phyloP scores from a whole-genome alignment of 371 early-diverging fungal species.

The Catenaria anguillulae region DNA sequence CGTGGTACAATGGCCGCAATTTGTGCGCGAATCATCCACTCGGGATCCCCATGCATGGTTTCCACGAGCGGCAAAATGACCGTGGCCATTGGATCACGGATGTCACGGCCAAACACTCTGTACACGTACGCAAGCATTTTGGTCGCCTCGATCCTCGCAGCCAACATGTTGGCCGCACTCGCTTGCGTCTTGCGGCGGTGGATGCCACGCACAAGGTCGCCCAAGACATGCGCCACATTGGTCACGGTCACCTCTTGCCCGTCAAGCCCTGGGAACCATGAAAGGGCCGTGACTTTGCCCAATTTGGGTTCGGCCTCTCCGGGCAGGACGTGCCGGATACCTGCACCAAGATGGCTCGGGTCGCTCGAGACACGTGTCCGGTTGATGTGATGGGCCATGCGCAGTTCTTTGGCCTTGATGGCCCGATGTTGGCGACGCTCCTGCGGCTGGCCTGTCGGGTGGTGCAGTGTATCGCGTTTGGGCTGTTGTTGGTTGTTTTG shows the following conservation, averaged over 20 bases:
- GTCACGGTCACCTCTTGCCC: constrained; percentile 15
- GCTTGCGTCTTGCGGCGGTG: constrained; percentile 18
- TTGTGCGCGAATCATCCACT: constrained; percentile 6
- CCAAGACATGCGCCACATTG: constrained; percentile 19
- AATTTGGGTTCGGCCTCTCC: no score
- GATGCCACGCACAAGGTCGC: constrained; percentile 16
- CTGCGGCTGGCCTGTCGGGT: no score
- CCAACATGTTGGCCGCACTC: constrained; percentile 21
- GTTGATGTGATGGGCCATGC: no score
- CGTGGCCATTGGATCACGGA: not conserved
- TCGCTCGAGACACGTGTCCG: no score
- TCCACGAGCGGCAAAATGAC: constrained; percentile 2
- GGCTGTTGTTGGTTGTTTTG: no score
- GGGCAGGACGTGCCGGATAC: no score
- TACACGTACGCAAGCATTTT: constrained; percentile 21
- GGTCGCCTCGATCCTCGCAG: constrained; percentile 23
- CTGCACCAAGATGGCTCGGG: no score
- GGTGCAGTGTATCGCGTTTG: no score
- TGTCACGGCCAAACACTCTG: constrained; percentile 14
- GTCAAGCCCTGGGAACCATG: constrained; percentile 8
- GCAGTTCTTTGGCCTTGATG: no score
- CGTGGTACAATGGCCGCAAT: not conserved
- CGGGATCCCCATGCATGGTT: not conserved
- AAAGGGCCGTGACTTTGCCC: constrained; percentile 8
- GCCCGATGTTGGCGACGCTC: no score